Evolutionary conservation across 2,329 filamentous ascomycete species (phyloP).

Genomic region (Neoarthrinium moseri): DNA sequence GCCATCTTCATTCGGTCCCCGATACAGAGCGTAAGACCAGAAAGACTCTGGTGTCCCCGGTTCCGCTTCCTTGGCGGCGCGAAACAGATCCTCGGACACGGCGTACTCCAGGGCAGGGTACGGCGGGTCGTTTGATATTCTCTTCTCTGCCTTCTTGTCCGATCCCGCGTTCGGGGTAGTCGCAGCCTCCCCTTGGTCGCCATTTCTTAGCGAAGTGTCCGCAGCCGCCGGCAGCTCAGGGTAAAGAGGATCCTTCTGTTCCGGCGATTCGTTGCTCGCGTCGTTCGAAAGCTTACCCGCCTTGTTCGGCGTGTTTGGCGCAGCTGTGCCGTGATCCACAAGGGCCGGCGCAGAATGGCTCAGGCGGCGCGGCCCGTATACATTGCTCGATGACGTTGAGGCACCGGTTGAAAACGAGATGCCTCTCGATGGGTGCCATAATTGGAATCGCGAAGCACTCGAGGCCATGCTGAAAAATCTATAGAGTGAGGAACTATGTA

Average conservation of each 20-base stretch:
- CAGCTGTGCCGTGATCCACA: neutral
- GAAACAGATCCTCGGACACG: slow-evolving; percentile 44
- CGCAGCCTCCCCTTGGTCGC: neutral
- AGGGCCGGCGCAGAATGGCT: slow-evolving; percentile 11
- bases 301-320: neutral
- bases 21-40: slow-evolving; percentile 71
- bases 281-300: neutral
- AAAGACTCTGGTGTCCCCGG: slow-evolving; percentile 49
- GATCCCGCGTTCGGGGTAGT: neutral
- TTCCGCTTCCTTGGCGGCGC: slow-evolving; percentile 45
- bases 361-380: slow-evolving; percentile 11
- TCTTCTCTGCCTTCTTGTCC: neutral
- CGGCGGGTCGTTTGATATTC: slow-evolving; percentile 18
- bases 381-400: neutral
- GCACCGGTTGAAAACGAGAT: slow-evolving; percentile 27
- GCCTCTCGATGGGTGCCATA: slow-evolving; percentile 33
- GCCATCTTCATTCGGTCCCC: slow-evolving; percentile 42
- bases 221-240: neutral
- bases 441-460: slow-evolving; percentile 22
- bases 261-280: neutral
- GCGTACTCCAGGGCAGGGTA: slow-evolving; percentile 35
- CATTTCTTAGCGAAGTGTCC: neutral
- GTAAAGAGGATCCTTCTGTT: neutral
- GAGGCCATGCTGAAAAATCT: slow-evolving; percentile 21
- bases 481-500: slow-evolving; percentile 9